Percentiles rank a stretch among this genome's conserved stretches.
Evolutionary conservation across 805 yeast species (phyloP).

Genomic region (Wickerhamomyces strasburgensis): DNA sequence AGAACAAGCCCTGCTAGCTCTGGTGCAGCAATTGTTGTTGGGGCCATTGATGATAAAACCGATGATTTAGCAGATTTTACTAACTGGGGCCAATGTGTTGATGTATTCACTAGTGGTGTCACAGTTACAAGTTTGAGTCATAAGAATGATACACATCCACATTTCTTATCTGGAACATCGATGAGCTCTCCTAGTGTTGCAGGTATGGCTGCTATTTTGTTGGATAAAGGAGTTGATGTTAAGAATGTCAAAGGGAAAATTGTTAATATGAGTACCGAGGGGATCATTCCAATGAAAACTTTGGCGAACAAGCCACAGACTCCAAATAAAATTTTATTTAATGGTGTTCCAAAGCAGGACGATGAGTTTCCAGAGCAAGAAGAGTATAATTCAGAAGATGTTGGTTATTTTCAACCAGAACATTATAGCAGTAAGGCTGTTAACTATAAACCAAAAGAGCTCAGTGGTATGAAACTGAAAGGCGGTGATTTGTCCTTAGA

Average conservation of each 20-base stretch:
- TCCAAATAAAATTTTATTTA: conserved; percentile 53
- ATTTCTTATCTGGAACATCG: conserved; percentile 64
- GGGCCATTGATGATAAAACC: conserved; percentile 75
- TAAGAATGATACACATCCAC: conserved; percentile 14
- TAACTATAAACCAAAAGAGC: too few species aligned
- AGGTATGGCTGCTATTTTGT: conserved; percentile 53
- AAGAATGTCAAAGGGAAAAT: conserved; percentile 38
- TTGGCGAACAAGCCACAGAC: conserved; percentile 48
- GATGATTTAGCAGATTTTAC: conserved; percentile 73
- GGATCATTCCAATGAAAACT: conserved; percentile 39
- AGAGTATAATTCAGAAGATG: conserved; percentile 4
- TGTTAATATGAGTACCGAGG: conserved; percentile 40
- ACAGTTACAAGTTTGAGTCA: conserved; percentile 53
- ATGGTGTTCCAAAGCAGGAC: conserved; percentile 30
- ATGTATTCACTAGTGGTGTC: conserved; percentile 80
- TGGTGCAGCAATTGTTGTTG: conserved; percentile 67
- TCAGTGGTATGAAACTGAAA: too few species aligned
- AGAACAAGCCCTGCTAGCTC: conserved; percentile 84
- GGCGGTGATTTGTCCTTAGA: too few species aligned
- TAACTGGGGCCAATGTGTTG: conserved; percentile 94
- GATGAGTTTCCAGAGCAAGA: conserved; percentile 18
- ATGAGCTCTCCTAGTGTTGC: conserved; percentile 78
- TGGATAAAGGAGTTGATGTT: conserved; percentile 46
- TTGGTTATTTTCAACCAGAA: not conserved
- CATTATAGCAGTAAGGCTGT: not conserved